These are phyloP conservation scores for Neurospora sp. DNA, from an alignment of 495 filamentous ascomycete genomes.

Conservation along the genomic window DNA sequence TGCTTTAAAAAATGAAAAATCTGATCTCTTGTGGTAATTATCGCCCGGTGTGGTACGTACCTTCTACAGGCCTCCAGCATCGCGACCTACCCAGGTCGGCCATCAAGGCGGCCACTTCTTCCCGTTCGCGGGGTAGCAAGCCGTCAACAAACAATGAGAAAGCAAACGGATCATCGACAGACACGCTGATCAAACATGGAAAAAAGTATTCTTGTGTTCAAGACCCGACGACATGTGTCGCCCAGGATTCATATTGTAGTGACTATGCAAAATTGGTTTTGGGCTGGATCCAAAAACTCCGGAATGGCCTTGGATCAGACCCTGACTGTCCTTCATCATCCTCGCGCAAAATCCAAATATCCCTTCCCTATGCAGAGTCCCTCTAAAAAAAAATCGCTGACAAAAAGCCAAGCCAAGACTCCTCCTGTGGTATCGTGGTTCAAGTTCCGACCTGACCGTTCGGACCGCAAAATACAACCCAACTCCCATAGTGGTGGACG, in stretches of 20 bases:
- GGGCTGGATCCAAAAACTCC: not conserved
- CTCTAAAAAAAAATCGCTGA: not conserved
- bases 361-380: not conserved
- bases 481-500: conserved; percentile 5
- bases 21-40: not conserved
- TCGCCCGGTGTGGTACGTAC: not conserved
- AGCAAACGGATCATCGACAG: not conserved
- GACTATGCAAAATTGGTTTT: not conserved
- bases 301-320: not conserved
- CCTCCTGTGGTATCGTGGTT: not conserved
- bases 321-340: not conserved
- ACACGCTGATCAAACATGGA: not conserved
- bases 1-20: not conserved
- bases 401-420: not conserved
- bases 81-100: not conserved
- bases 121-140: not conserved
- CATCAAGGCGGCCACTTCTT: not conserved
- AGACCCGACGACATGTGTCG: not conserved
- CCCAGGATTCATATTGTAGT: not conserved
- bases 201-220: not conserved
- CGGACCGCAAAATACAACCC: not conserved
- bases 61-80: not conserved
- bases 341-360: not conserved
- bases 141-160: not conserved
- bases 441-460: not conserved